Base-by-base conservation (phyloP, 495 filamentous ascomycete species). In the Pseudomonodictys pantanalensis region DNA sequence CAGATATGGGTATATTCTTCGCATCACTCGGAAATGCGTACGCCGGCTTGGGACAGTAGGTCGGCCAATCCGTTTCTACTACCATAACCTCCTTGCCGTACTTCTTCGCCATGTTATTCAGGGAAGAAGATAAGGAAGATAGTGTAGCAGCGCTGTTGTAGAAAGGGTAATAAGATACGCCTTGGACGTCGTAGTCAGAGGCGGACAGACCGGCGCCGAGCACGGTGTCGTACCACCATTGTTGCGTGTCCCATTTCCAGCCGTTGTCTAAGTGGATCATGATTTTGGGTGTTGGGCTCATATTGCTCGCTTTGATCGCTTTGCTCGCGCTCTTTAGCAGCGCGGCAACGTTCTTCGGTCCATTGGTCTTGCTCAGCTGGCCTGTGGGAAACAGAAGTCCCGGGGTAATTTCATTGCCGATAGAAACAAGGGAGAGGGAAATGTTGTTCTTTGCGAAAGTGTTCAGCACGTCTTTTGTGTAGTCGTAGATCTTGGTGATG, bases 251-350 rank as follows among this genome's bases (percentile, higher is more conserved):
- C 43, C 68, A 35, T 50, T 79, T 73, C 73, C 71, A 78, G 9
- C 77, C 76, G 50, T 78, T 68, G 60, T 78, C 77, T 22, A 78
- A 70, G 54, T 79, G 77, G 48, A 78, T 75, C 71, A 78, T 72
- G 29, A 77, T 71, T 25, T 72, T 68, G 11, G 75, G 72, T 35
- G 70, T 74, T 8, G 65, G 33, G 23, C 70, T 65, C 3, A 70
- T 56, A 0, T 46, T 45, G 18, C 29, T 48, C 60, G 74, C 73
- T 25, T 70, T 61, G 15, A 78, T 68, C 7, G 71, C 77, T 12
- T 62, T 58, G 20, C 71, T 56, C 2, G 76, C 75, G 17, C 68
- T 61, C n/a, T 69, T 64, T 33, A 66, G 73, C 0, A 79, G 64
- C 3, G 58, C 68, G 4, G 72, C 75, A 8, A 74, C 58, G 53